Evolutionary conservation across 2,329 filamentous ascomycete species (phyloP), one percentile per base, ranked within the genome.

Genomic region (Aspergillus hortae): DNA sequence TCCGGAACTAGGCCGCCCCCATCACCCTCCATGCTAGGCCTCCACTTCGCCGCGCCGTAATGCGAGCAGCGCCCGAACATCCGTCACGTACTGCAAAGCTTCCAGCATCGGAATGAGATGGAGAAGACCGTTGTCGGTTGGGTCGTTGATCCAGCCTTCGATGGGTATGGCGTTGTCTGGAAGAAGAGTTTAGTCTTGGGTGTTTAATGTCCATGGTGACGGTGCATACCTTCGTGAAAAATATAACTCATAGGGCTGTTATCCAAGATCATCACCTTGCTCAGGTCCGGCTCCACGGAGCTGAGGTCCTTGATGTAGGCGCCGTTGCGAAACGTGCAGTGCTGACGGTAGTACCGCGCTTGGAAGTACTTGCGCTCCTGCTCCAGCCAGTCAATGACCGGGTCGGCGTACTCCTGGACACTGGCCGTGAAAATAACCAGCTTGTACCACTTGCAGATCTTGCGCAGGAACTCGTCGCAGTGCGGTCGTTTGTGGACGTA

Each of bases 121-220:
- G 71, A 97, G 81, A 59, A 99, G 79, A 68, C 96, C 92, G 69
- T 92, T 94, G 74, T 99, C 94, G 23, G 94, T 97, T 19, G 94
- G 94, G 74, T 99, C 94, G 71, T 87, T 96, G 75, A 99, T 97
- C 94, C 94, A 99, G 67, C 94, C 94, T 77, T 97, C 92, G 68
- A 99, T 97, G 3, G 94, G 94, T 65, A 99, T 96, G 46, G 94
- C 94, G 75, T 99, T 99, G 72, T 99, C 94, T 99, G 66, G 48
- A 19, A 19, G 19, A 38, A 10, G 40, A 33, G 9, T 42, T 55
- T 48, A 52, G 51, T 25, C 40, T 36, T 53, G 46, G 6, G 23
- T 23, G 23, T 23, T 23, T 41, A 10, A 25, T 23, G 36, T 14
- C 23, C 11, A 44, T 6, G 17, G 38, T 10, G 17, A 15, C 11